Conservation (phyloP, 257 asterid genomes). For the Solanum chmielewskii region DNA sequence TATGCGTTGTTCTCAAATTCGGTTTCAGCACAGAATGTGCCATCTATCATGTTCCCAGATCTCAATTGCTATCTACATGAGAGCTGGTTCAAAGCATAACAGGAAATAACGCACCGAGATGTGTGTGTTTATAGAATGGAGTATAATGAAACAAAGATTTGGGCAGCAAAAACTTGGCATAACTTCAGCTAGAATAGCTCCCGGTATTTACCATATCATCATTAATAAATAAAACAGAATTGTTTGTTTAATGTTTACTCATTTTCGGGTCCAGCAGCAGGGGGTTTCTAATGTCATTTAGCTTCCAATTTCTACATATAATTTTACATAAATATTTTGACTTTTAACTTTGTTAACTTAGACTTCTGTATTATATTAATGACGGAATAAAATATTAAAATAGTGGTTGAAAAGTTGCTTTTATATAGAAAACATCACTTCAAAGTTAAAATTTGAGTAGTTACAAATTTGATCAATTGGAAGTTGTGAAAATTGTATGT, state of each 20-base stretch:
- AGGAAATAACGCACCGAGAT: neutral
- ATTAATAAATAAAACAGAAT: neutral
- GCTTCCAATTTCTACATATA: neutral
- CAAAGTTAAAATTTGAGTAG: neutral
- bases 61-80: neutral
- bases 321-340: neutral
- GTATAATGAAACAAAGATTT: neutral
- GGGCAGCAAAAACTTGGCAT: neutral
- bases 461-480: neutral
- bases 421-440: neutral
- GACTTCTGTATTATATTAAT: neutral
- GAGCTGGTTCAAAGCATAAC: neutral
- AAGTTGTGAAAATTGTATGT: neutral
- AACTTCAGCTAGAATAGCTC: neutral
- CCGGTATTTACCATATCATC: neutral
- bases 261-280: neutral
- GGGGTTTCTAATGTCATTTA: neutral
- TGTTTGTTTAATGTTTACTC: neutral
- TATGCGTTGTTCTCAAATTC: neutral
- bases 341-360: neutral
- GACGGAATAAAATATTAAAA: neutral
- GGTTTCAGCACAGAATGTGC: neutral
- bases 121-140: neutral
- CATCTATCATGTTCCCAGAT: neutral
- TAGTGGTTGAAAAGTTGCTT: neutral